Conservation (phyloP, 2,329 filamentous ascomycete species). For the Neoscytalidium dimidiatum region DNA sequence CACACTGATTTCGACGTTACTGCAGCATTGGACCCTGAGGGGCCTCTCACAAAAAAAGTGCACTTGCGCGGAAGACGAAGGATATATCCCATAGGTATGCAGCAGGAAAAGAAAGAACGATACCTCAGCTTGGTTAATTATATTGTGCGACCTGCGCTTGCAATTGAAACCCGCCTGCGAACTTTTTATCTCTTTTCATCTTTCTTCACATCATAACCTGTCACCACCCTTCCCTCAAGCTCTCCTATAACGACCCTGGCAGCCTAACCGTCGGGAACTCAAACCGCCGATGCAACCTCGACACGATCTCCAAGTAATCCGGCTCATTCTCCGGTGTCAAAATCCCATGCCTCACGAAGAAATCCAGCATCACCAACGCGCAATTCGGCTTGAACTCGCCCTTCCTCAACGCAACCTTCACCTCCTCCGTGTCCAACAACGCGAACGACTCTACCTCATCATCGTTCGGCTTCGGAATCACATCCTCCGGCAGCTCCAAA, state of each 20-base stretch:
- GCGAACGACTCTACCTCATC: conserved; percentile 86
- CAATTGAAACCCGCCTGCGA: conserved; percentile 20
- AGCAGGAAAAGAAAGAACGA: conserved; percentile 24
- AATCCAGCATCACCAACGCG: conserved; percentile 80
- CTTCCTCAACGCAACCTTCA: conserved; percentile 66
- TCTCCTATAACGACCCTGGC: conserved; percentile 31
- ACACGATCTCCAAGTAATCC: conserved; percentile 73
- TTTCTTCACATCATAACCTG: conserved; percentile 9
- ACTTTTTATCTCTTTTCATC: conserved; percentile 27
- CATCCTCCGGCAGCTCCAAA: conserved; percentile 69
- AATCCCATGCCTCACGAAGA: conserved; percentile 83
- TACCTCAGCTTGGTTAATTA: neutral
- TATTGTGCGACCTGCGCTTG: conserved; percentile 30
- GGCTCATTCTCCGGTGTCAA: conserved; percentile 77
- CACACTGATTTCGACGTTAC: neutral
- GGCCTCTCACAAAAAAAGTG: neutral
- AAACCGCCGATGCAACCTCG: conserved; percentile 73
- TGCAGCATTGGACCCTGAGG: conserved; percentile 9
- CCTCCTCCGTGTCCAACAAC: conserved; percentile 74
- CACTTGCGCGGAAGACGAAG: neutral
- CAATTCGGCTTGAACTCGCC: conserved; percentile 95
- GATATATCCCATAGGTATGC: neutral
- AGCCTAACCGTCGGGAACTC: conserved; percentile 64
- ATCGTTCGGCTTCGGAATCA: conserved; percentile 76
- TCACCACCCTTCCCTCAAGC: conserved; percentile 22